Conservation (phyloP, 305 asterid genomes). For the Nicotiana rustica region DNA sequence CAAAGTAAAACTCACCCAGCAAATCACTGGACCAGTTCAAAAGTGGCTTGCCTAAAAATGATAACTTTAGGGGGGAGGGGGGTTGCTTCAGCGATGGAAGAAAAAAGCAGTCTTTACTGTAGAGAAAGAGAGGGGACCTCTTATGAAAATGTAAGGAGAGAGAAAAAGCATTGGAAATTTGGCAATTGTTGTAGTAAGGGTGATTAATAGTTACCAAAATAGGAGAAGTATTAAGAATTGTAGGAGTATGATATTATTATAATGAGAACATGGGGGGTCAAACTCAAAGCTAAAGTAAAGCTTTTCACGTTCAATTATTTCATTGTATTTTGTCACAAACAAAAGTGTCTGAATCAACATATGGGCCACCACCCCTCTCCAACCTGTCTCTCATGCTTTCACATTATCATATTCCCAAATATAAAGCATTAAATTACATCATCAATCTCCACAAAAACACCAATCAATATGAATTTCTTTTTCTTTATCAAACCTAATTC, state of each 20-base stretch:
- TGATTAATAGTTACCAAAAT: slow-evolving; percentile 40
- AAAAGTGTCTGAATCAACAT: slow-evolving; percentile 53
- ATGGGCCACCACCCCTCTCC: slow-evolving; percentile 59
- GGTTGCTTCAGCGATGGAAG: slow-evolving; percentile 42
- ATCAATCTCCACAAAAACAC: slow-evolving; percentile 25
- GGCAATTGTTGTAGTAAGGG: slow-evolving; percentile 32
- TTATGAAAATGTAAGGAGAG: slow-evolving; percentile 15
- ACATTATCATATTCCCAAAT: background rate
- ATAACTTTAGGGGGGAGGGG: slow-evolving; percentile 51
- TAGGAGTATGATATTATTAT: background rate
- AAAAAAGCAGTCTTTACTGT: slow-evolving; percentile 43
- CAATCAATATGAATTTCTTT: background rate
- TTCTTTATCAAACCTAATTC: no score
- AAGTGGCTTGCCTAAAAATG: slow-evolving; percentile 52
- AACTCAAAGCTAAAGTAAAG: slow-evolving; percentile 51
- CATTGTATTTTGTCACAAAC: slow-evolving; percentile 64
- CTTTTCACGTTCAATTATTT: slow-evolving; percentile 68
- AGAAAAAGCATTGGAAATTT: slow-evolving; percentile 43
- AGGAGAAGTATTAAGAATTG: slow-evolving; percentile 36
- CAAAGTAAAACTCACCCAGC: slow-evolving; percentile 38
- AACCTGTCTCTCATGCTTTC: slow-evolving; percentile 66
- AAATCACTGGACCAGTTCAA: slow-evolving; percentile 52
- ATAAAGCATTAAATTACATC: slow-evolving; percentile 7
- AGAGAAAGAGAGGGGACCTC: slow-evolving; percentile 42
- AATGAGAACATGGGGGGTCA: slow-evolving; percentile 48